Base-by-base conservation (phyloP, 2,329 filamentous ascomycete genomes). In the Phialophora tarda region DNA sequence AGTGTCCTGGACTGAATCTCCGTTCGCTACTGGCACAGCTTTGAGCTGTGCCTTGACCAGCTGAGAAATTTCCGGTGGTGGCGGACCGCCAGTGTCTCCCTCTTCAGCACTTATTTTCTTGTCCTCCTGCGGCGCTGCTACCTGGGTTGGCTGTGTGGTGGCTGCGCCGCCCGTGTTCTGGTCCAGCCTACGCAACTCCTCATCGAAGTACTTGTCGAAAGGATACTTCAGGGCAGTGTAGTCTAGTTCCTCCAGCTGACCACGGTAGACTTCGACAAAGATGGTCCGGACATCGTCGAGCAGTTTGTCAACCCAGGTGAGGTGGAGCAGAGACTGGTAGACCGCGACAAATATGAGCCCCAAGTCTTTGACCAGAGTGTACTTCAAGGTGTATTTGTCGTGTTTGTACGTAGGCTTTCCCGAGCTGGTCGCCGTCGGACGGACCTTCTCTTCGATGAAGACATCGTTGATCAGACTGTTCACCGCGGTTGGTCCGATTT, bases 271-370 rank as follows among this genome's bases (percentile, higher is more conserved):
- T 71, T 93, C 91, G 71, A 95, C 85, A 76, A 98, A 99, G 38
- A 99, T 89, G 10, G 91, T 93, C 77, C 90, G 92, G 74, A 98
- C 92, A 75, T 98, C 96, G 75, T 97, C 94, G 72, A 99, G 88
- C 56, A 99, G 89, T 78, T 95, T 93, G 79, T 99, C 95, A 71
- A 98, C 92, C 95, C 96, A 99, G 12, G 91, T 93, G 8, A 99
- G 86, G 78, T 97, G 93, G 32, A 99, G 86, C 34, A 99, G 87
- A 47, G 93, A 97, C 77, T 96, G 91, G 79, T 99, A 99, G 71
- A 99, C 95, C 71, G 94, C 95, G 75, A 98, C 94, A 79, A 99
- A 99, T 71, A 99, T 96, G 71, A 99, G 81, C 48, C 93, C 93
- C 61, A 98, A 82, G 76, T 99, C 95, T 81, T 97, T 98, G 62